Base-by-base conservation (phyloP, 805 yeast genomes). In the Saccharomycopsis malanga region DNA sequence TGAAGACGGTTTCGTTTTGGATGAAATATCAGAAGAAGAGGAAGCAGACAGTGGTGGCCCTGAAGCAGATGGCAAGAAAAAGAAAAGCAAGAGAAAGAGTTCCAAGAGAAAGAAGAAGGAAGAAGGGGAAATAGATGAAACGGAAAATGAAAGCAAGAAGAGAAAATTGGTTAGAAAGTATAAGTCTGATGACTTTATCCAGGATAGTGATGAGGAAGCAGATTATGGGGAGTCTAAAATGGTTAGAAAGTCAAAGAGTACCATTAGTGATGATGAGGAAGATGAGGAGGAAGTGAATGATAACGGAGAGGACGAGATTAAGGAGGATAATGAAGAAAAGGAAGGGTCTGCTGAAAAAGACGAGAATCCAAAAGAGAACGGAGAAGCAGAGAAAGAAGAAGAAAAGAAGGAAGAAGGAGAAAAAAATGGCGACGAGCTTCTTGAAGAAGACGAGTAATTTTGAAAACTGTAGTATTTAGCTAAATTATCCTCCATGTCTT, bases 11-110 rank as follows among this genome's bases (percentile, higher is more conserved):
- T 44, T 63, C 63, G 60, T 65, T 62, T 53, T 67, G 59, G 40
- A 54, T 15, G 63, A 63, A 56, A 55, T 63, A 50, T 56, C 73
- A n/a, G 76, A 71, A 35, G 70, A 74, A 48, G 79, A 76, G 23
- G 75, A 65, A 43, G 59, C 64, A 38, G 67, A 65, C 42, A 67
- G 56, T 29, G 59, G 60, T 48, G 62, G 61, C 49, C 61, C 56
- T 30, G 27, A 4, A 17, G 5, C 23, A 20, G 41, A 30, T 34
- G 56, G 52, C 6, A 49, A 54, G 42, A 49, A 54, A 30, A 58
- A 54, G 23, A 45, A 55, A 50, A 54, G 53, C 34, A 53, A 49
- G 39, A 47, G 50, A 29, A 50, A 53, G 45, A 37, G 48, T 50
- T 29, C 20, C n/a, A 37, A 34, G 20, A 35, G 6, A 10, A n/a